Base-by-base conservation (phyloP, 257 asterid species). In the Paulownia fortunei region DNA sequence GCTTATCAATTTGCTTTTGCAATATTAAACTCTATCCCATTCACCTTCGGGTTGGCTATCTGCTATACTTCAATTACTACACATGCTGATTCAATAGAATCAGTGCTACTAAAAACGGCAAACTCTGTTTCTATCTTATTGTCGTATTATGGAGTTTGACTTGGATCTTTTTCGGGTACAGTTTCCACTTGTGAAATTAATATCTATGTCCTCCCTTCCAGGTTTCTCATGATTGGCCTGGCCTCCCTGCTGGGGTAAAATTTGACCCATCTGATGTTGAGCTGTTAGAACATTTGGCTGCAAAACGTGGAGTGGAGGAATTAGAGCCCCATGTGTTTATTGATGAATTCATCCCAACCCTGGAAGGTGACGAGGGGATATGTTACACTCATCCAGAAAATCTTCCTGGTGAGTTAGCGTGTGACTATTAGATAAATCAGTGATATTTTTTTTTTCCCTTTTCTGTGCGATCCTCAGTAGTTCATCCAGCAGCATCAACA, bases 341-440 rank as follows among this genome's bases (percentile, higher is more conserved):
- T 13, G 97, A 96, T 41, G 96, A 89, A 66, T 96, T 96, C 76
- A 96, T 96, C 79, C 96, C 94, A 0, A 93, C 99, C 10, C 85
- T 96, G 56, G 96, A 92, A 6, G 82, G 82, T 2, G 82, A 86
- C 2, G 96, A 86, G 16, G 99, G 99, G 56, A 92, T 96, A 72
- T 92, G 94, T 71, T 94, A 80, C 81, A 87, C 97, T 68, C 99
- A 94, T 87, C 99, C 99, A 18, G 98, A 94, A 84, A 88, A 94
- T 81, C 99, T 96, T 84, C 97, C 98, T 12, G 98, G 99, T 96
- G 68, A 84, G 91, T 70, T 39, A 8, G 61, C 36, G 6, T 32
- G 24, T 36, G 13, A 51, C 19, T 55, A 26, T 27, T 56, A 11
- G 59, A 76, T 39, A 0, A 27, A 27, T 54, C 8, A 24, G 60